phyloP scores from a whole-genome alignment of 371 early-diverging fungal species.

The Apophysomyces elegans region DNA sequence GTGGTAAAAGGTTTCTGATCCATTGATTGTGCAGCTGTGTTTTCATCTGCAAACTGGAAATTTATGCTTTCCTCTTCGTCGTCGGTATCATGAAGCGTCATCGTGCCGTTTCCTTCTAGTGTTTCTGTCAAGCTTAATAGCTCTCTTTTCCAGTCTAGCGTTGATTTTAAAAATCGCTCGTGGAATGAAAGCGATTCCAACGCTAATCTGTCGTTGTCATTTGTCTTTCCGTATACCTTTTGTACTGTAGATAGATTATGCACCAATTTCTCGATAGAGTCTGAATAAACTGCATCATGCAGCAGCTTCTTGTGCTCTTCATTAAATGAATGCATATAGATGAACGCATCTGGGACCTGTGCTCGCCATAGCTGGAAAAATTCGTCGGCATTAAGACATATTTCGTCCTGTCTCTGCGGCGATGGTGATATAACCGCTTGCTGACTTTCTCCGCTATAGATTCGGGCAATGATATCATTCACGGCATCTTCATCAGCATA shows the following conservation, averaged over 20 bases:
- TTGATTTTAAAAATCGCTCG: constrained; percentile 37
- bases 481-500: constrained; percentile 60
- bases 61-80: constrained; percentile 23
- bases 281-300: constrained; percentile 43
- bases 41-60: constrained; percentile 15
- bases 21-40: not conserved
- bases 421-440: not conserved
- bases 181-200: constrained; percentile 51
- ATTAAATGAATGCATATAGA: constrained; percentile 43
- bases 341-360: constrained; percentile 42
- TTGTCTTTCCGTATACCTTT: constrained; percentile 54
- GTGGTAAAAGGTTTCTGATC: not conserved
- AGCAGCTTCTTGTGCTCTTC: constrained; percentile 51
- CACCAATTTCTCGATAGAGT: constrained; percentile 32
- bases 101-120: constrained; percentile 4
- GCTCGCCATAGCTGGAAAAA: constrained; percentile 33
- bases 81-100: constrained; percentile 16
- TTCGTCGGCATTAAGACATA: constrained; percentile 17
- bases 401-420: not conserved
- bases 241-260: constrained; percentile 30
- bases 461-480: constrained; percentile 57
- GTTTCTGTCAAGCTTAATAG: not conserved
- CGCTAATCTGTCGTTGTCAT: constrained; percentile 40
- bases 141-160: constrained; percentile 31
- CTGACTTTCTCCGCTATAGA: constrained; percentile 39